These are phyloP conservation scores for Dipodascus albidus DNA, from an alignment of 805 yeast genomes.

Conservation along the genomic window DNA sequence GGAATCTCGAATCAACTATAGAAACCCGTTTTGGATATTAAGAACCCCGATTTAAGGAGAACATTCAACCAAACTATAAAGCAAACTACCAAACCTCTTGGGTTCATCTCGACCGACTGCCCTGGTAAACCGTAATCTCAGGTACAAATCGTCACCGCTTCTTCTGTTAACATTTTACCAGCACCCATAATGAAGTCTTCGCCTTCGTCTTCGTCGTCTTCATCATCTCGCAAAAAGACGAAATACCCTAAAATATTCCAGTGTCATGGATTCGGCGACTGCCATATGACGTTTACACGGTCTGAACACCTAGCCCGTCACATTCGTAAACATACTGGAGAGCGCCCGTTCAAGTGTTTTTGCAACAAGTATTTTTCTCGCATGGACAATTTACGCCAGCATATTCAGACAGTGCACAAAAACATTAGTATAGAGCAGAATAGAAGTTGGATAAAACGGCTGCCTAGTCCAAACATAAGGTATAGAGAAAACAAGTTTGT, in stretches of 20 bases:
- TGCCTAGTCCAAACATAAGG: neutral
- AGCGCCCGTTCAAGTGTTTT: constrained; percentile 81
- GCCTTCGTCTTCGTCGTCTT: neutral
- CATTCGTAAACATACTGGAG: constrained; percentile 89
- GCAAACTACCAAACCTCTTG: too few species aligned
- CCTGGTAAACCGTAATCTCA: too few species aligned
- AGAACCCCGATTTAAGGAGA: too few species aligned
- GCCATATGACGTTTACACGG: constrained; percentile 80
- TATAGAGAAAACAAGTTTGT: neutral
- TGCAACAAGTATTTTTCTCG: constrained; percentile 72
- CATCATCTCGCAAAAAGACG: constrained; percentile 10
- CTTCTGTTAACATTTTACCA: neutral
- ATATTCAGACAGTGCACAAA: constrained; percentile 74
- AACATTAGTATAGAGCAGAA: constrained; percentile 14
- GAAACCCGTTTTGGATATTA: too few species aligned
- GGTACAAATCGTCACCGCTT: neutral
- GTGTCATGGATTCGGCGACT: constrained; percentile 78
- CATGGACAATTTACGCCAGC: constrained; percentile 82
- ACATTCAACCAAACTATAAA: too few species aligned
- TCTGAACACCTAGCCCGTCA: constrained; percentile 90
- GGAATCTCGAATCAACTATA: too few species aligned
- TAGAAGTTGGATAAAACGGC: neutral
- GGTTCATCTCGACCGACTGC: too few species aligned
- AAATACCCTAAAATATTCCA: constrained; percentile 47
- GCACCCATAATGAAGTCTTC: neutral